Evolutionary conservation across 2,329 filamentous ascomycete genomes (phyloP).

Genomic region (Xylaria polymorpha): DNA sequence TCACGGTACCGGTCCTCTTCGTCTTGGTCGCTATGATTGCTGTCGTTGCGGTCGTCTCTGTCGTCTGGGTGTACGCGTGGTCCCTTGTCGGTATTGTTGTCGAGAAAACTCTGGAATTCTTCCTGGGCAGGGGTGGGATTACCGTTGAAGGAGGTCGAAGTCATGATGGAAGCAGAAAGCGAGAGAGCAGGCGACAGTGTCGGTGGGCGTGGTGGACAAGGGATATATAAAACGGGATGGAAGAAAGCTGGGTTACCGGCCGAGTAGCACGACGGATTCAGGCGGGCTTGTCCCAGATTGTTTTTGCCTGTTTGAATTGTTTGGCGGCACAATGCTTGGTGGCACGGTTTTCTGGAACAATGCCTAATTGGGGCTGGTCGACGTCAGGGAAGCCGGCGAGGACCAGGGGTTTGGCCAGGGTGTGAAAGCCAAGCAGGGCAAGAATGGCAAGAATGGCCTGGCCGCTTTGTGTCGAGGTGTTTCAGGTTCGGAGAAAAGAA

Average conservation of each 20-base stretch:
- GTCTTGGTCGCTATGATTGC: conserved; percentile 63
- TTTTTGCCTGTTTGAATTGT: conserved; percentile 29
- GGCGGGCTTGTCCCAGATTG: conserved; percentile 21
- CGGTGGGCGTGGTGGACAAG: conserved; percentile 29
- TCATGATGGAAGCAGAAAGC: conserved; percentile 56
- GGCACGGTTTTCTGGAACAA: conserved; percentile 47
- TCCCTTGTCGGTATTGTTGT: conserved; percentile 62
- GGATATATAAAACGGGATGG: conserved; percentile 33
- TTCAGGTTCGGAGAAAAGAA: conserved; percentile 30
- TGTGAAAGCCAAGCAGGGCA: conserved; percentile 1
- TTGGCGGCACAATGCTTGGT: conserved; percentile 34
- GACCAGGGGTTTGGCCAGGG: conserved; percentile 12
- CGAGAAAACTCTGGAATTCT: conserved; percentile 73
- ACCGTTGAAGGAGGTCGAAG: conserved; percentile 49
- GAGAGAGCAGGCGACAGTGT: conserved; percentile 19
- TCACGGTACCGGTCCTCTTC: conserved; percentile 66
- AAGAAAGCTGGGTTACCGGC: conserved; percentile 10
- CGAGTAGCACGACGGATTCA: conserved; percentile 19
- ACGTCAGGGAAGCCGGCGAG: conserved; percentile 30
- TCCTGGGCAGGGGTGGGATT: conserved; percentile 70
- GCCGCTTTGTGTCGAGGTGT: conserved; percentile 35
- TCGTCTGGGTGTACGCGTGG: conserved; percentile 69
- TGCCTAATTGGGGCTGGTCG: conserved; percentile 41
- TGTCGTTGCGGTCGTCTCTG: conserved; percentile 59
- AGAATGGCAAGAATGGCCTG: conserved; percentile 13